phyloP scores from a whole-genome alignment of 2,329 filamentous ascomycete genomes.

The Corinectria fuckeliana region DNA sequence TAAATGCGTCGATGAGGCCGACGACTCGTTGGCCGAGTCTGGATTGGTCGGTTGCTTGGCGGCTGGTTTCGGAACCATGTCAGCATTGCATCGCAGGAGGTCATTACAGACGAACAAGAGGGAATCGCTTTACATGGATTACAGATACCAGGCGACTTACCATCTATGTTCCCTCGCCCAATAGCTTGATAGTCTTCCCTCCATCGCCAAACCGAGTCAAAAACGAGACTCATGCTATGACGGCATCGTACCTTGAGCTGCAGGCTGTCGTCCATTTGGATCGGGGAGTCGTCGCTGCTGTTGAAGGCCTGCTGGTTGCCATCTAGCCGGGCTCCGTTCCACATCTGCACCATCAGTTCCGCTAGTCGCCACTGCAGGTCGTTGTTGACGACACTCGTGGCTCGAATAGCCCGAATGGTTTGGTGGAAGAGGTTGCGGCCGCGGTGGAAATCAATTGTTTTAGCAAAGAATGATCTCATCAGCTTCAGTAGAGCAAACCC shows the following conservation, averaged over 20 bases:
- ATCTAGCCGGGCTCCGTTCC: slow-evolving; percentile 71
- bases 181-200: slow-evolving; percentile 78
- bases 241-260: slow-evolving; percentile 83
- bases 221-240: slow-evolving; percentile 85
- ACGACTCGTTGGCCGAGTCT: slow-evolving; percentile 77
- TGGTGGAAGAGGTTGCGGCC: slow-evolving; percentile 73
- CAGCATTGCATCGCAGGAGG: slow-evolving; percentile 26
- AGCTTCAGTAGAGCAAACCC: slow-evolving; percentile 80
- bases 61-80: slow-evolving; percentile 50
- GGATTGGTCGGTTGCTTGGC: slow-evolving; percentile 88
- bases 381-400: slow-evolving; percentile 77
- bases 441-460: slow-evolving; percentile 72
- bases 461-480: slow-evolving; percentile 77
- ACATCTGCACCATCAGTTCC: slow-evolving; percentile 87
- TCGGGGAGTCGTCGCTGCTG: slow-evolving; percentile 56
- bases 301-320: slow-evolving; percentile 54
- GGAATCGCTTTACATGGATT: slow-evolving; percentile 36
- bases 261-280: slow-evolving; percentile 70
- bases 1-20: slow-evolving; percentile 69
- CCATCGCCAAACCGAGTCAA: slow-evolving; percentile 87
- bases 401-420: slow-evolving; percentile 73
- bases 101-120: slow-evolving; percentile 22
- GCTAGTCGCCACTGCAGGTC: slow-evolving; percentile 81
- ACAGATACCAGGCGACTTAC: slow-evolving; percentile 55
- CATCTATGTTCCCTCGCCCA: slow-evolving; percentile 73